Evolutionary conservation across 202 grass and related monocot genomes (phyloP), one percentile per base, ranked within the genome.

Genomic region (Zoysia matrella): DNA sequence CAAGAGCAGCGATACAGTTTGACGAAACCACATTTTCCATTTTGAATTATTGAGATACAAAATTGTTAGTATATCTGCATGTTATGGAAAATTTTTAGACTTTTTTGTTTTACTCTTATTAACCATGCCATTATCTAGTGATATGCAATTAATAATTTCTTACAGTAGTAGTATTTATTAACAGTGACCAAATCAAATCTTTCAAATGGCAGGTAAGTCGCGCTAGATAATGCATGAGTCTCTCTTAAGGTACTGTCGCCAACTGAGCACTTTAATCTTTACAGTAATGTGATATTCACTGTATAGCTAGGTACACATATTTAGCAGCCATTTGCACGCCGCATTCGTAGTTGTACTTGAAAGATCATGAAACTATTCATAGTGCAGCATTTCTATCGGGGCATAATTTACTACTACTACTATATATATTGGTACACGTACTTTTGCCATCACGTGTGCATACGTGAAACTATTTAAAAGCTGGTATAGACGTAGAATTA

Each of bases 371-470:
- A 75, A 22, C 51, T 53, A 47, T 42, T 75, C 45, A 74, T 60
- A 55, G 46, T 51, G 54, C 15, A 11, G 58, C 71, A 51, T 80
- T 54, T 43, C 69, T 11, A 63, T 70, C 50, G 30, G 55, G 72
- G 51, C 82, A 70, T 80, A 53, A 52, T 81, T 65, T 67, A 60
- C 14, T 72, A 47, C 22, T 22, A 22, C 22, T 22, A 22, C 22
- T 22, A 22, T 22, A 22, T 8, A 4, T 55, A 64, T 30, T 6
- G 2, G 58, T 61, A 61, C 48, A 57, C 4, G 72, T 81, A 89
- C 87, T 46, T 85, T 8, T 85, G 65, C 15, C 13, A 81, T 85
- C 78, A 81, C 77, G 51, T 89, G 82, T 81, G 77, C 65, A 76
- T 52, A 89, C 58, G 51, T 66, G 68, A 65, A 51, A 46, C 61